Conservation (phyloP, 306 rosid species). For the Hippophae tibetana region DNA sequence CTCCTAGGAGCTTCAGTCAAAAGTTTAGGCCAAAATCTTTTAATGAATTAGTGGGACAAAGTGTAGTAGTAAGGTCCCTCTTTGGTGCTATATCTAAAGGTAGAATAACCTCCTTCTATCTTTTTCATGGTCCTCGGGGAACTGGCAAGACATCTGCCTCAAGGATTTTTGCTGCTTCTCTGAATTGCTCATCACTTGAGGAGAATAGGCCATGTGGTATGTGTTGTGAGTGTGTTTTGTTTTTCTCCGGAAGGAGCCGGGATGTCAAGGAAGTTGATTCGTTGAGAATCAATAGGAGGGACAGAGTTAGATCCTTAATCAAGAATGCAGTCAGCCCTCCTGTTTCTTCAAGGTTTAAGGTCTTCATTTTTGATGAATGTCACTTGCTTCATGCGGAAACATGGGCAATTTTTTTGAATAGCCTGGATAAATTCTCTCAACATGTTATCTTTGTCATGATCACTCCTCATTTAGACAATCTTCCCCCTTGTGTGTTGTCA, state of each 20-base stretch:
- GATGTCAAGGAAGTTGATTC: slow-evolving; percentile 73
- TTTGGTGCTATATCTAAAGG: slow-evolving; percentile 61
- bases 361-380: slow-evolving; percentile 81
- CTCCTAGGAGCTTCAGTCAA: slow-evolving; percentile 56
- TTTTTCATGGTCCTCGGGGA: slow-evolving; percentile 80
- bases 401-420: slow-evolving; percentile 56
- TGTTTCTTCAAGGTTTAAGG: slow-evolving; percentile 54
- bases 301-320: slow-evolving; percentile 52
- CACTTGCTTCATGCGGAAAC: slow-evolving; percentile 53
- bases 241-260: slow-evolving; percentile 66
- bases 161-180: slow-evolving; percentile 72
- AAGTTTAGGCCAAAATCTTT: slow-evolving; percentile 69
- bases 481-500: slow-evolving; percentile 59
- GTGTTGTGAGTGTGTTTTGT: slow-evolving; percentile 54
- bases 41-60: slow-evolving; percentile 75
- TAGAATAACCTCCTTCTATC: slow-evolving; percentile 59
- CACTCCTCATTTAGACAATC: slow-evolving; percentile 60
- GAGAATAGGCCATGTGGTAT: slow-evolving; percentile 62
- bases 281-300: slow-evolving; percentile 49
- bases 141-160: slow-evolving; percentile 84
- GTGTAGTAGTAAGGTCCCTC: slow-evolving; percentile 64
- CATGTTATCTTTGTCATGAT: slow-evolving; percentile 69
- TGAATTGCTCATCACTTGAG: slow-evolving; percentile 56
- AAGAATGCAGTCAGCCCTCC: slow-evolving; percentile 56
- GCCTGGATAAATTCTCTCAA: slow-evolving; percentile 49